phyloP scores from a whole-genome alignment of 2,329 filamentous ascomycete species.

The Colletotrichum caudatum region DNA sequence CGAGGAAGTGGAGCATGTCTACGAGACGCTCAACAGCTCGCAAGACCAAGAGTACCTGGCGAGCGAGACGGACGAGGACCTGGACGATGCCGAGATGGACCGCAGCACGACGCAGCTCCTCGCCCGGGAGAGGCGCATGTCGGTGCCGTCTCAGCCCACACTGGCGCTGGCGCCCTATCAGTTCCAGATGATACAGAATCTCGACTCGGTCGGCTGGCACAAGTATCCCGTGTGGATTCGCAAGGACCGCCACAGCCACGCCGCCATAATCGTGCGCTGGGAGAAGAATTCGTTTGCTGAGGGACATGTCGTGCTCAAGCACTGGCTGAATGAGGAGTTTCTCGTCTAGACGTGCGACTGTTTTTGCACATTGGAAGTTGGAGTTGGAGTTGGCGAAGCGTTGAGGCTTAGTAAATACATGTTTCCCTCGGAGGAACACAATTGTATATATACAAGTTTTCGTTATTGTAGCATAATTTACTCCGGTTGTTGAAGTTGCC shows the following conservation, averaged over 20 bases:
- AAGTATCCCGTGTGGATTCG: constrained; percentile 81
- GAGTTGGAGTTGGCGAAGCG: constrained; percentile 26
- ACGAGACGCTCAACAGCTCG: constrained; percentile 77
- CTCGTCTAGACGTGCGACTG: constrained; percentile 56
- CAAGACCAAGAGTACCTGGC: constrained; percentile 80
- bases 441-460: background rate
- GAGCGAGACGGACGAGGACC: constrained; percentile 62
- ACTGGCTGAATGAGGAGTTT: constrained; percentile 86
- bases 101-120: constrained; percentile 56
- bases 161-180: constrained; percentile 84
- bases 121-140: constrained; percentile 56
- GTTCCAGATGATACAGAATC: constrained; percentile 83
- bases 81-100: constrained; percentile 51
- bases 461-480: background rate
- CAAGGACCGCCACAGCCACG: constrained; percentile 84
- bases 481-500: no score
- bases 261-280: constrained; percentile 86
- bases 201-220: constrained; percentile 75
- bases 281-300: constrained; percentile 78
- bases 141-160: constrained; percentile 69
- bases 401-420: constrained; percentile 13
- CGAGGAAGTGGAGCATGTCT: constrained; percentile 80
- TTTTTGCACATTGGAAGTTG: background rate
- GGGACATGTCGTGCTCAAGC: constrained; percentile 80
- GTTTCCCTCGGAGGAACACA: constrained; percentile 9